Evolutionary conservation across 257 asterid species (phyloP).

Genomic region (Paulownia fortunei): DNA sequence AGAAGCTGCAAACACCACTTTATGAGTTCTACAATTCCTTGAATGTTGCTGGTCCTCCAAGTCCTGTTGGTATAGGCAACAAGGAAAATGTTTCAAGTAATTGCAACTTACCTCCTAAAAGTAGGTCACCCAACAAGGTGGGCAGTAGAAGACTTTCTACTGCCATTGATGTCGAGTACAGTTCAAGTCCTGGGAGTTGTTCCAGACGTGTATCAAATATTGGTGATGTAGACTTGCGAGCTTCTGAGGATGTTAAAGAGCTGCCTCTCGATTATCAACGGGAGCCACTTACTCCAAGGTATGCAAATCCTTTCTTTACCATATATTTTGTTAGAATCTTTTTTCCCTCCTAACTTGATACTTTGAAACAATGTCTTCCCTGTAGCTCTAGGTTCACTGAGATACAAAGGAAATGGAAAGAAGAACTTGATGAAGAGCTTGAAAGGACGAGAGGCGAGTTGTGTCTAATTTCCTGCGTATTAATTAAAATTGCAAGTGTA

Average conservation of each 20-base stretch:
- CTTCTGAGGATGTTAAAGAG: conserved; percentile 67
- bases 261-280: conserved; percentile 55
- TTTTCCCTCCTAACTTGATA: conserved; percentile 22
- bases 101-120: conserved; percentile 85
- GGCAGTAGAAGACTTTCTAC: conserved; percentile 77
- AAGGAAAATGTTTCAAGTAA: conserved; percentile 82
- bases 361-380: conserved; percentile 24
- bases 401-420: conserved; percentile 93
- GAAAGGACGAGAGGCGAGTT: conserved; percentile 86
- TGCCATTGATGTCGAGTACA: conserved; percentile 65
- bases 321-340: conserved; percentile 10
- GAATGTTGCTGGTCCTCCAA: conserved; percentile 64
- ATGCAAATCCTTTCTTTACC: conserved; percentile 26
- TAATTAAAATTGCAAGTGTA: conserved; percentile 14
- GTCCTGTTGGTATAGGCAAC: conserved; percentile 62
- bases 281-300: conserved; percentile 83
- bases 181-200: conserved; percentile 65
- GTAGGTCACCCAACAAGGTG: conserved; percentile 81
- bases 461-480: conserved; percentile 21
- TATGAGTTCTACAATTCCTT: conserved; percentile 86
- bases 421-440: conserved; percentile 95
- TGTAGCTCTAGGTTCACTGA: conserved; percentile 63
- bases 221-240: conserved; percentile 44
- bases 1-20: conserved; percentile 92
- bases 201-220: conserved; percentile 77